phyloP scores from a whole-genome alignment of 2,329 filamentous ascomycete genomes.

The Ophiocordyceps camponoti-floridani region DNA sequence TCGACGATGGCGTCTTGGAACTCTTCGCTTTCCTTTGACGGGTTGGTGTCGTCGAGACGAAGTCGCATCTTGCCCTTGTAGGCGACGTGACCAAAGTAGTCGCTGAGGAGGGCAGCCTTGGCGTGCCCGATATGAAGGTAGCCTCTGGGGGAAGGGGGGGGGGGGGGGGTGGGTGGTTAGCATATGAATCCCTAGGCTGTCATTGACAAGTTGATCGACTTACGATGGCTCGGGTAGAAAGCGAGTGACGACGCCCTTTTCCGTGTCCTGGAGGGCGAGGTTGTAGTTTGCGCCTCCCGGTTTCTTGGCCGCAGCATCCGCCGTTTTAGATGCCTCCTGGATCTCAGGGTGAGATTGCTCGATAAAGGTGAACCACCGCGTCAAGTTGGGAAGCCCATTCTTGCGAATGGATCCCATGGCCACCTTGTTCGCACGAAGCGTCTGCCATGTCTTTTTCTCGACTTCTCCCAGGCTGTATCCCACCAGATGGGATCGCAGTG shows the following conservation, averaged over 20 bases:
- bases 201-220: constrained; percentile 13
- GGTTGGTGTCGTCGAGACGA: constrained; percentile 95
- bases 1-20: constrained; percentile 88
- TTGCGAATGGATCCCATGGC: constrained; percentile 66
- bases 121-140: constrained; percentile 94
- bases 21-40: constrained; percentile 91
- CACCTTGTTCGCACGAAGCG: constrained; percentile 70
- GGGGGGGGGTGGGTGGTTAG: no score
- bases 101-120: constrained; percentile 83
- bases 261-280: constrained; percentile 67
- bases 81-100: constrained; percentile 89
- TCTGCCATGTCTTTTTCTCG: constrained; percentile 70
- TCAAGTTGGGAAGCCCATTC: constrained; percentile 56
- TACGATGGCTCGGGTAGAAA: constrained; percentile 89
- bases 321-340: constrained; percentile 47
- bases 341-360: constrained; percentile 69
- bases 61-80: constrained; percentile 84
- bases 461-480: constrained; percentile 62
- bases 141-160: constrained; percentile 37
- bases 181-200: no score
- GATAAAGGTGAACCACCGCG: constrained; percentile 75
- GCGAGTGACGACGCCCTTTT: constrained; percentile 76
- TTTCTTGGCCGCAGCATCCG: constrained; percentile 55
- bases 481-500: constrained; percentile 68
- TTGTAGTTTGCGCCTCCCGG: constrained; percentile 69